Evolutionary conservation across 192 early-diverging fungal genomes (phyloP).

Genomic region (Entophlyctis luteolus): DNA sequence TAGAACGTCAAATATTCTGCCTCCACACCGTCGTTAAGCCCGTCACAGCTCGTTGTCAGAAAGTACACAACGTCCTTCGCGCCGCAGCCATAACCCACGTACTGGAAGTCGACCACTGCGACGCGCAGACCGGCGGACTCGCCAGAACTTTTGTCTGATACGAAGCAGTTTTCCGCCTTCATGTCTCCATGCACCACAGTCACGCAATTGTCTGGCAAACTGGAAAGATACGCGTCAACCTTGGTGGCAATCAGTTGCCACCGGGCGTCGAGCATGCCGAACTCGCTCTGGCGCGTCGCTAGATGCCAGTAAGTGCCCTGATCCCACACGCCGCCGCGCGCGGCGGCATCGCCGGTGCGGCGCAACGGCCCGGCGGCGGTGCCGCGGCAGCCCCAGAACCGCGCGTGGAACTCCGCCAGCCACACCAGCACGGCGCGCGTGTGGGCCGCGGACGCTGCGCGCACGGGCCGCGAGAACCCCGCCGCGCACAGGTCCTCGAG

Average conservation of each 20-base stretch:
- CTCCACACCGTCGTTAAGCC: neutral
- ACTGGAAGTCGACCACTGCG: constrained; percentile 2
- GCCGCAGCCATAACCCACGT: neutral
- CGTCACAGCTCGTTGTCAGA: neutral
- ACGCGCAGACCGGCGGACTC: neutral
- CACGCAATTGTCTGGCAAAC: neutral
- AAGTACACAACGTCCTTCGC: constrained; percentile 8
- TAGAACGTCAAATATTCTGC: neutral
- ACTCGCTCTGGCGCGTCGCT: neutral
- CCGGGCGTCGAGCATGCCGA: neutral
- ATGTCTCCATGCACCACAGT: neutral
- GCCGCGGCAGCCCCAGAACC: neutral
- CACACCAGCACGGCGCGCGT: neutral
- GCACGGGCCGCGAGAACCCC: too few species aligned
- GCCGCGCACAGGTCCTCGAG: neutral
- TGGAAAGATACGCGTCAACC: neutral
- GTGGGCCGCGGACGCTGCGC: neutral
- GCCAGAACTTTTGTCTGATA: neutral
- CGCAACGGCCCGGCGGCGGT: neutral
- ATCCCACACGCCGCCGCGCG: neutral
- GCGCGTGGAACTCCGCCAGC: neutral
- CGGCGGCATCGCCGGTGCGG: neutral
- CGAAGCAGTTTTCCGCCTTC: constrained; percentile 3
- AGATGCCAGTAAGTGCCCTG: neutral
- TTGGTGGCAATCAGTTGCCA: neutral